phyloP scores from a whole-genome alignment of 2,329 filamentous ascomycete species.

The Claviceps cyperi region DNA sequence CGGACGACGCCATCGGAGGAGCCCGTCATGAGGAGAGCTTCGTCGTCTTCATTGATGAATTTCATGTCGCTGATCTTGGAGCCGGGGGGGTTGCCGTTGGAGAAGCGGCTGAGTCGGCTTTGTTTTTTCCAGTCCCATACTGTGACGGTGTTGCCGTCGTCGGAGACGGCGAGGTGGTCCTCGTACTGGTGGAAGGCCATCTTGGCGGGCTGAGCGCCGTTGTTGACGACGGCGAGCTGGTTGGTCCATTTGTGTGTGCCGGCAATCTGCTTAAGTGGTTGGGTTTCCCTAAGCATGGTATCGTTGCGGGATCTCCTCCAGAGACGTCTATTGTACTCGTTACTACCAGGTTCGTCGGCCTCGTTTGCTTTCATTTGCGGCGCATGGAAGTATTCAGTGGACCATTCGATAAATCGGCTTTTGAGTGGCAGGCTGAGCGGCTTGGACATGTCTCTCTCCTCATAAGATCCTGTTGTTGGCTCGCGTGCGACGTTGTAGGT shows the following conservation, averaged over 20 bases:
- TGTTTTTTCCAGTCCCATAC: conserved; percentile 89
- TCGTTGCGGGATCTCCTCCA: conserved; percentile 92
- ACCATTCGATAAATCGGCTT: conserved; percentile 87
- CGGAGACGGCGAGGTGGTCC: conserved; percentile 83
- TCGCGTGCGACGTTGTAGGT: conserved; percentile 63
- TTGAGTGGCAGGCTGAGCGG: conserved; percentile 56
- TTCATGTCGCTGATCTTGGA: conserved; percentile 89
- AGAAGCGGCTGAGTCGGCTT: conserved; percentile 66
- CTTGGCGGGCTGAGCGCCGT: conserved; percentile 75
- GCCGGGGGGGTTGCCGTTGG: conserved; percentile 81
- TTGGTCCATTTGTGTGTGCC: conserved; percentile 79
- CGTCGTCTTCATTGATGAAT: conserved; percentile 97
- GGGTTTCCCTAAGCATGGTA: conserved; percentile 78
- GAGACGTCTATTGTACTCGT: conserved; percentile 87
- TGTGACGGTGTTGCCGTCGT: conserved; percentile 79
- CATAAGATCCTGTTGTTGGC: conserved; percentile 65
- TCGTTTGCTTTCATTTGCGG: conserved; percentile 97
- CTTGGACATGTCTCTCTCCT: conserved; percentile 43
- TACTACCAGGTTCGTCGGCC: conserved; percentile 88
- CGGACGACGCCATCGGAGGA: conserved; percentile 91
- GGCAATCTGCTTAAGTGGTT: conserved; percentile 81
- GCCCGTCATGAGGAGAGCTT: conserved; percentile 85
- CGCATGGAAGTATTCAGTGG: conserved; percentile 92
- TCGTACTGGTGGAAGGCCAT: conserved; percentile 98
- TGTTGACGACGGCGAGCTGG: conserved; percentile 71